Evolutionary conservation across 306 rosid genomes (phyloP), one percentile per base, ranked within the genome.

Genomic region (Citrullus mucosospermus): DNA sequence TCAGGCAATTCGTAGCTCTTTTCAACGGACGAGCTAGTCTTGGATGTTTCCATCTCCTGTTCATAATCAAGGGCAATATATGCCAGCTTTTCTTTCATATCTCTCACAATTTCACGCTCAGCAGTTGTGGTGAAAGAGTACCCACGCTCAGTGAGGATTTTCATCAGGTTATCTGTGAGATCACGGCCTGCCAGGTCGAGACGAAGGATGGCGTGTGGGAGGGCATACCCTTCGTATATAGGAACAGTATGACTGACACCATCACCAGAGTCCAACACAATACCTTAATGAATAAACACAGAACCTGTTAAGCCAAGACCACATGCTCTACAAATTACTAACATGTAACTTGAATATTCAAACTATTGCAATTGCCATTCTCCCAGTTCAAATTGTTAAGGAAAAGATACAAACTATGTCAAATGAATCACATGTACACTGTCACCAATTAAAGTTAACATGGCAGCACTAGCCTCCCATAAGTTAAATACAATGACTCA

Each of bases 241-340:
- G 98, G 98, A 67, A 95, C 98, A 17, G 98, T 95, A 81, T 95
- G 98, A 80, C 98, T 95, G 83, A 95, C 98, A 88, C 98, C 98
- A 84, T 95, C 98, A 86, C 98, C 98, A 78, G 98, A 92, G 84
- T 95, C 98, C 72, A 95, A 61, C 86, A 95, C 98, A 85, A 95
- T 95, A 86, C 98, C 98, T 95, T 78, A 58, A 85, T n/a, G 13
- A 79, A 62, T 32, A 68, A 85, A 79, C 16, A 48, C 9, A 76
- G 75, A 66, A 67, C 41, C 76, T 68, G 77, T 81, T 39, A 82
- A 56, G 57, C 79, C 70, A n/a, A 76, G 68, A 53, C 38, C 61
- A 44, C 10, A 34, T 8, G 12, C 39, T 0, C 75, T 41, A 10
- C 74, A 11, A 69, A 4, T 69, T 14, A 30, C n/a, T 14, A 34